Conservation (phyloP, 208 protist species). For the Hexamita inflata region DNA sequence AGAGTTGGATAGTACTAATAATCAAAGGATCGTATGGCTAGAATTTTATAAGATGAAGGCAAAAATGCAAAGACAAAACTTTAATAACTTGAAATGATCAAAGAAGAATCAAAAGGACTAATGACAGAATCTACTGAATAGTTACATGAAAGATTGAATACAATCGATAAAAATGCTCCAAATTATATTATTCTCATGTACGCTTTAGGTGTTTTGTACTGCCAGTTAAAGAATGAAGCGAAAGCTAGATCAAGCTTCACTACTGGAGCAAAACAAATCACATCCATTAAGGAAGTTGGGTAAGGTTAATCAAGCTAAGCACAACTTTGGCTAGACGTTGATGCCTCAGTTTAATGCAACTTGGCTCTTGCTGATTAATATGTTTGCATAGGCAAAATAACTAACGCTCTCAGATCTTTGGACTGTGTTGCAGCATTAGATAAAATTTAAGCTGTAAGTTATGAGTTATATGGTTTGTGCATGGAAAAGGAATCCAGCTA, state of each 20-base stretch:
- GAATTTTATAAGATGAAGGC: slow-evolving; percentile 19
- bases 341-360: slow-evolving; percentile 17
- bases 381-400: slow-evolving; percentile 4
- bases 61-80: slow-evolving; percentile 10
- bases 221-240: slow-evolving; percentile 14
- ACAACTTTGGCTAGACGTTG: slow-evolving; percentile 6
- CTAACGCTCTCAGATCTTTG: slow-evolving; percentile 9
- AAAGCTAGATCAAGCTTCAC: background rate
- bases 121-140: background rate
- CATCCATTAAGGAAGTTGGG: background rate
- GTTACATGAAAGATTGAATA: background rate
- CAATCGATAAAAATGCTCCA: background rate
- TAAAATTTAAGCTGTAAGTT: background rate
- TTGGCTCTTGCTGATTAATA: slow-evolving; percentile 19
- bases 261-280: background rate
- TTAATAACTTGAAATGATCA: background rate
- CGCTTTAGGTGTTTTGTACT: background rate
- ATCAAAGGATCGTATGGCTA: slow-evolving; percentile 1
- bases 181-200: background rate
- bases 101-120: background rate
- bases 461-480: slow-evolving; percentile 6
- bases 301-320: background rate
- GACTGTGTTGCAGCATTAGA: background rate
- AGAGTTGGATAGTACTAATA: background rate
- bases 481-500: slow-evolving; percentile 14